A percentile compares a stretch with the other conserved stretches of the same genome.
phyloP scores from a whole-genome alignment of 23 red algal species.

The Cyanidiococcus yangmingshanensis region DNA sequence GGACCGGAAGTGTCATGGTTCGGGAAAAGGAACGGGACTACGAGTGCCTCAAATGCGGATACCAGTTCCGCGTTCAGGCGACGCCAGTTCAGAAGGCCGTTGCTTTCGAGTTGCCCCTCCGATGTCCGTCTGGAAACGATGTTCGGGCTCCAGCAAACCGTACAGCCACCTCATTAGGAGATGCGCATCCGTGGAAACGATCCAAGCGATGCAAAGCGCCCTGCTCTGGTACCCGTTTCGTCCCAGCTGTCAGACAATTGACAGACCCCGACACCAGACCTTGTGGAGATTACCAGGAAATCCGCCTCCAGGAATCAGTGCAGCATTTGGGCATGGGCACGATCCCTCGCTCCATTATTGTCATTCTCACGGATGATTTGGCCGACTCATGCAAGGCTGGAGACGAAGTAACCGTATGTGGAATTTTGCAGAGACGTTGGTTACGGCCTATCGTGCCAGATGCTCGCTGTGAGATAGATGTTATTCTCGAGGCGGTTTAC shows the following conservation, averaged over 20 bases:
- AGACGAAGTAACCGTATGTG: slow-evolving; percentile 71
- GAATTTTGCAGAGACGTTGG: slow-evolving; percentile 68
- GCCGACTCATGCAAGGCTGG: slow-evolving; percentile 83
- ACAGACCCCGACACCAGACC: background rate
- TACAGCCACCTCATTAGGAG: background rate
- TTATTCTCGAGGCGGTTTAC: slow-evolving; percentile 53
- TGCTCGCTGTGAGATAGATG: slow-evolving; percentile 62
- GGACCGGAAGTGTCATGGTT: slow-evolving; percentile 66
- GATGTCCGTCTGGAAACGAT: slow-evolving; percentile 39
- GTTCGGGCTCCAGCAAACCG: background rate
- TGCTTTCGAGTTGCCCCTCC: slow-evolving; percentile 46
- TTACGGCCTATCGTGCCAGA: slow-evolving; percentile 30
- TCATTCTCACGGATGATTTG: slow-evolving; percentile 81
- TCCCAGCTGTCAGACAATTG: background rate
- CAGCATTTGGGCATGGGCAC: slow-evolving; percentile 72
- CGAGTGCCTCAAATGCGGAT: slow-evolving; percentile 55
- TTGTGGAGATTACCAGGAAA: slow-evolving; percentile 82
- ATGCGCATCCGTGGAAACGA: background rate
- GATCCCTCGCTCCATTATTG: slow-evolving; percentile 70
- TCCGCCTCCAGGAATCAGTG: slow-evolving; percentile 78
- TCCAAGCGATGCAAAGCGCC: background rate
- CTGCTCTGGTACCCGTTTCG: background rate
- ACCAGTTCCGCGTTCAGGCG: slow-evolving; percentile 44
- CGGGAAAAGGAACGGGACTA: slow-evolving; percentile 53
- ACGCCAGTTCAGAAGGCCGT: slow-evolving; percentile 39